Base-by-base conservation (phyloP, 106 monocot genomes). In the Alisma plantagoaquatica region DNA sequence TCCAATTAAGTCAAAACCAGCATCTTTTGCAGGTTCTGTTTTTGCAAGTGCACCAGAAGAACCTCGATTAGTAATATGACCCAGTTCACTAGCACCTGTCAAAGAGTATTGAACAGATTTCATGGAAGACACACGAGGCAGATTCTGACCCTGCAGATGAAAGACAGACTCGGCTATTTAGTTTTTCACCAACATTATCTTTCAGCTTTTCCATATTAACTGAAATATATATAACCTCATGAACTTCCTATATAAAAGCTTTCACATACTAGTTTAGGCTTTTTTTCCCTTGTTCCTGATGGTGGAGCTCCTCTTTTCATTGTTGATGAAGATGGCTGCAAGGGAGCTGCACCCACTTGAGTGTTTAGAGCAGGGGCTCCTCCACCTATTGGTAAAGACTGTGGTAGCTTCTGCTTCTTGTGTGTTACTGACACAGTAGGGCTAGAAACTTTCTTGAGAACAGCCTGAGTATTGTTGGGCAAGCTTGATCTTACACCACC, bases 181-280 rank as follows among this genome's bases (percentile, higher is more conserved):
- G 9, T 38, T 14, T 7, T 38, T 38, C 35, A 41, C 48, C 10
- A 23, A 19, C 10, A 23, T 4, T 2, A 23, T 38, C 3, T n/a
- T 16, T 41, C 41, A 41, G 41, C 10, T 11, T 16, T 41, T 10
- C 41, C 1, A 31, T 22, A 20, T 55, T 2, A 49, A 49, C 0
- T 14, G 27, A 12, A 21, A 5, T 14, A 26, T 18, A 24, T 3
- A 22, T 49, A 49, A 18, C 23, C 14, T 18, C 23, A 21, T 10
- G 27, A 49, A 20, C 10, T 23, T 2, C 25, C 17, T 48, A 16
- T 23, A 10, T 22, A 21, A 43, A 58, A 28, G 3, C 23, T 17
- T 19, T 64, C 21, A 72, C 82, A 54, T 69, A 98, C 89, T 43
- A 67, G 29, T 78, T 87, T 94, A 41, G 74, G 42, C 64, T 81